Evolutionary conservation across 257 asterid genomes (phyloP), one percentile per base, ranked within the genome.

Genomic region (Misopates orontium): DNA sequence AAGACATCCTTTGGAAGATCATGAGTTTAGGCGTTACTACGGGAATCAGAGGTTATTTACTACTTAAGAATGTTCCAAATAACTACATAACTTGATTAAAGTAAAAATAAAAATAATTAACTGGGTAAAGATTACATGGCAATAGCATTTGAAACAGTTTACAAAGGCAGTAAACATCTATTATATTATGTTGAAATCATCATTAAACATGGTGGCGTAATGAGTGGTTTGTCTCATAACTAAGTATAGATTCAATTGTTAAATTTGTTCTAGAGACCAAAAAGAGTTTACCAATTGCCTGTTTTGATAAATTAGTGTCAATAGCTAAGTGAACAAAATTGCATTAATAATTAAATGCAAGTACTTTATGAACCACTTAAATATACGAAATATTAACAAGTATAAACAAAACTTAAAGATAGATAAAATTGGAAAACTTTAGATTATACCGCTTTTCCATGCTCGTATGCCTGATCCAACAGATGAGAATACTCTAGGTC

Each of bases 401-500:
- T 44, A 10, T 10, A 31, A 8, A 39, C 21, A 21, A 59, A 36
- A 69, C 57, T 45, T 16, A 47, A 60, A 20, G 51, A 49, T 50
- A 49, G 32, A 68, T 18, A 62, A 60, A 52, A 51, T 39, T 22
- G 47, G 57, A 71, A 60, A 19, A 9, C 56, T 25, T 62, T 12
- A 60, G 70, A 72, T 53, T 86, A 39, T 89, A 92, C 98, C 95
- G 73, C 79, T 84, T 84, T 87, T 68, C 98, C 98, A 66, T 87
- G 85, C 79, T 87, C 93, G 65, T 87, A 87, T 53, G 98, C 97
- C 68, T 67, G 85, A 80, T 89, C 98, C 81, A 92, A 69, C 59
- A 92, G 98, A 79, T 87, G 74, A 40, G 95, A 92, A 77, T 92
- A 92, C 80, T 92, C 98, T 44, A 92, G 77, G 72, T 92, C 97